A percentile compares a stretch with the other conserved stretches of the same genome.
Conservation (phyloP, 768 basidiomycete species). For the Serendipita sp. region DNA sequence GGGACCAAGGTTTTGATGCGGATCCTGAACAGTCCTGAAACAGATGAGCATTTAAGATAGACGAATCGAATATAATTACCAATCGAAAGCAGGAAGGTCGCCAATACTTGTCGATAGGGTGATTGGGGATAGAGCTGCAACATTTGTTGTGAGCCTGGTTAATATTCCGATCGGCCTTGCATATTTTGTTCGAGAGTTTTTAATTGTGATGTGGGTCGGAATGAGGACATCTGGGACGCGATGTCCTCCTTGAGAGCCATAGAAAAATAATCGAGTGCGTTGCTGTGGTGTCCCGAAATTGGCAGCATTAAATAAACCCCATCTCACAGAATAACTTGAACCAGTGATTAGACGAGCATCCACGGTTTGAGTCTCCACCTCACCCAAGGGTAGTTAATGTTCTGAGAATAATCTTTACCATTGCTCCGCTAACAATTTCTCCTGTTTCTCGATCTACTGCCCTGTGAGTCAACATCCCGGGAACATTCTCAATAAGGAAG, state of each 20-base stretch:
- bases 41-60: background rate
- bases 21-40: background rate
- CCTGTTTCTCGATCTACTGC: background rate
- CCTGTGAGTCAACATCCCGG: background rate
- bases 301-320: background rate
- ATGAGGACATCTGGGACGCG: background rate
- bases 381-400: background rate
- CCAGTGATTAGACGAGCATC: background rate
- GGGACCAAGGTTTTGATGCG: background rate
- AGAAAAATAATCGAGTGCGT: background rate
- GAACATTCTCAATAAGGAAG: background rate
- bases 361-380: background rate
- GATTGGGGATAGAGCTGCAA: background rate
- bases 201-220: background rate
- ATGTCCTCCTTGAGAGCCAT: background rate
- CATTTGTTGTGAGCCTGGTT: background rate
- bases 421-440: background rate
- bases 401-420: conserved; percentile 2
- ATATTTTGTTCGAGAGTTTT: background rate
- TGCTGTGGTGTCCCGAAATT: background rate
- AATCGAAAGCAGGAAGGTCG: background rate
- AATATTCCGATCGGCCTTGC: background rate
- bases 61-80: background rate
- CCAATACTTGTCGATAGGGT: background rate
- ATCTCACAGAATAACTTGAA: background rate